Evolutionary conservation across 164 flowering plant species (phyloP).

Genomic region (Aristolochia contorta): DNA sequence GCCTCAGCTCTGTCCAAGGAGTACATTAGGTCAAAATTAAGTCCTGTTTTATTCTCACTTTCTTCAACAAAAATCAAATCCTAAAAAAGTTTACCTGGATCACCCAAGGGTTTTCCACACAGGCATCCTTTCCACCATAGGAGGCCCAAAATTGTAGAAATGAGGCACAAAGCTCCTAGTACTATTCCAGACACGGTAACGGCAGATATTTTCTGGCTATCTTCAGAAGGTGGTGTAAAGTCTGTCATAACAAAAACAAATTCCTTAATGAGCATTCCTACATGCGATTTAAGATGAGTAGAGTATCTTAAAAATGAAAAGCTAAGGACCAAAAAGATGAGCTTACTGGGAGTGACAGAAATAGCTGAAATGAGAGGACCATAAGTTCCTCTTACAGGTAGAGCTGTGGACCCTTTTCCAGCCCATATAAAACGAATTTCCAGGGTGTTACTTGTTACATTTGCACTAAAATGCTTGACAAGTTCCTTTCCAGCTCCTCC

Average conservation of each 20-base stretch:
- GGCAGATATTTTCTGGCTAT: conserved; percentile 17
- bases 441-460: conserved; percentile 7
- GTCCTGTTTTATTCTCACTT: background rate
- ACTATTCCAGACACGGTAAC: conserved; percentile 30
- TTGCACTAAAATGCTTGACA: background rate
- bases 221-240: conserved; percentile 15
- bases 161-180: conserved; percentile 8
- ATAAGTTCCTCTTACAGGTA: conserved; percentile 9
- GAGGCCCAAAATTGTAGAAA: conserved; percentile 20
- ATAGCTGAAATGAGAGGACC: conserved; percentile 21
- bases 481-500: conserved; percentile 4
- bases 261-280: background rate
- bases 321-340: background rate
- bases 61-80: background rate
- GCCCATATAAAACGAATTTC: conserved; percentile 16
- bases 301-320: background rate
- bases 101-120: conserved; percentile 9
- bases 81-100: conserved; percentile 10
- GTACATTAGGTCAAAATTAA: background rate
- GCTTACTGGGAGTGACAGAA: conserved; percentile 2
- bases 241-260: conserved; percentile 8
- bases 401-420: conserved; percentile 21
- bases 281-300: background rate
- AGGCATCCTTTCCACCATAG: conserved; percentile 44
- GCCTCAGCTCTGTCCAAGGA: conserved; percentile 8